Base-by-base conservation (phyloP, 257 asterid species). In the Eucommia ulmoides region DNA sequence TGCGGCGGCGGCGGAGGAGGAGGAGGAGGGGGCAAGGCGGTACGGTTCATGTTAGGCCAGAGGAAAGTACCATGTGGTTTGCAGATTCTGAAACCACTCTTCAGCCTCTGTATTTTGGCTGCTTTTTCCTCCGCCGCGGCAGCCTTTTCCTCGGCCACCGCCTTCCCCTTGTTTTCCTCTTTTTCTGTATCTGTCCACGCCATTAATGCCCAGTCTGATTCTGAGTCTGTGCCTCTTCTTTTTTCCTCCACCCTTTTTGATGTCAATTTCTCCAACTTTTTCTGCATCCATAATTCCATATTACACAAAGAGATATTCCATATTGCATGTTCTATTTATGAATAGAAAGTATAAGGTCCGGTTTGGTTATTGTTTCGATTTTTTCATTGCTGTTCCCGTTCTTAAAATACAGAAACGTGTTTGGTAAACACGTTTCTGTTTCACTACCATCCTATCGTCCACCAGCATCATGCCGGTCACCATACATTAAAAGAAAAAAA, bases 51-150 rank as follows among this genome's bases (percentile, higher is more conserved):
- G 80, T 75, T 79, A 44, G 98, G 98, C 98, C 98, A 91, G 2
- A 77, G 88, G 65, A 91, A 91, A 33, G 92, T 82, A 51, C 96
- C 98, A 67, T 91, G 89, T 24, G 98, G 98, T 42, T 77, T 91
- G 78, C 96, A 91, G 68, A 86, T 69, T 63, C 93, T 82, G 93
- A 91, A 91, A 22, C 98, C 98, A 60, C 98, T 91, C 81, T 81
- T 91, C 49, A 83, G 81, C 83, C 95, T 86, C 65, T 79, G 68
- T 24, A 82, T 76, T 75, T 71, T 86, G 49, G 84, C 96, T 69
- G 93, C 98, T 59, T 89, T 85, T 78, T 66, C 77, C 65, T 72
- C 82, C 38, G 66, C 86, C 41, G 60, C 60, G 23, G 52, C 55
- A 24, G 57, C 22, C 25, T 54, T 23, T 17, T 29, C 24, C 19